Evolutionary conservation across 805 yeast genomes (phyloP), one percentile per base, ranked within the genome.

Genomic region (Wickerhamomyces silvicola): DNA sequence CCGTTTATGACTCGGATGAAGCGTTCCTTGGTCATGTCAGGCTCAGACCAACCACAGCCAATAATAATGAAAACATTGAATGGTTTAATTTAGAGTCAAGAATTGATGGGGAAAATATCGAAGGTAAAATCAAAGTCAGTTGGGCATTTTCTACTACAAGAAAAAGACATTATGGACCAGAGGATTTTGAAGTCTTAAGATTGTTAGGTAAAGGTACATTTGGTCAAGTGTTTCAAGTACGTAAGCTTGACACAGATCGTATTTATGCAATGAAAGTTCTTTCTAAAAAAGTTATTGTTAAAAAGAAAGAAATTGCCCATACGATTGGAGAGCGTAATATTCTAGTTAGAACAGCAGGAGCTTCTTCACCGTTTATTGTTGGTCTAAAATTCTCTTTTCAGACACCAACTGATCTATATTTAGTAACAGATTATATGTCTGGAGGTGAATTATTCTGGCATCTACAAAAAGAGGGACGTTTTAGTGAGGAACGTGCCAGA

Each of bases 401-500:
- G 64, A 92, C 98, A 2, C 94, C 92, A 22, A 66, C 83, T 1
- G 97, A 92, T 60, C 68, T 92, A 40, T 92, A 88, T 56, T 67
- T 92, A 38, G 96, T 92, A 18, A 90, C 97, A 3, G 98, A 92
- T 62, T 92, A 83, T 62, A 90, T 92, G 97, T 79, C 92, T 28
- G 98, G 98, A 26, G 98, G 98, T 38, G 98, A 92, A 62, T 68
- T 92, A 43, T 86, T 86, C 56, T 87, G 94, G 94, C 95, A 92
- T 62, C 68, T 92, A 57, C 98, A 92, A 62, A 86, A 87, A 54
- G 97, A 92, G 57, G 96, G 97, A 27, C 73, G 96, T 43, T 92
- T 92, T 54, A 58, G 80, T 33, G 98, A 92, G 65, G 90, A 81
- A 35, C 71, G 97, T 36, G 97, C 98, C 35, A 90, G 86, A 63